phyloP scores from a whole-genome alignment of 305 asterid species.

The Withania somnifera region DNA sequence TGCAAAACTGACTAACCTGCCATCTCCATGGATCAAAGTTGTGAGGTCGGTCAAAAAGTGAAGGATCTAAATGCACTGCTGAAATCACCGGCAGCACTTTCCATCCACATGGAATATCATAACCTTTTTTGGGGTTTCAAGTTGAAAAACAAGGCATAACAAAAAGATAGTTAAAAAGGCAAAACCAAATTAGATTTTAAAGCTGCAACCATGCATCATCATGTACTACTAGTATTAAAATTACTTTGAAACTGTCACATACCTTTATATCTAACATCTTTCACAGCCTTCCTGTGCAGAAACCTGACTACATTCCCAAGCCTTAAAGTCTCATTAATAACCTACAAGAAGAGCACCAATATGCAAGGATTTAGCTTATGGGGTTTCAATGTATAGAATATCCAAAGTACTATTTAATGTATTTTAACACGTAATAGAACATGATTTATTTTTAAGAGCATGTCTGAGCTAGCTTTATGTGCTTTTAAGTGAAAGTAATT shows the following conservation, averaged over 20 bases:
- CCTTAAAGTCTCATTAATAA: constrained; percentile 68
- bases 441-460: neutral
- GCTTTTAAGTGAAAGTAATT: too few species aligned
- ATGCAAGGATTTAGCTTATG: neutral
- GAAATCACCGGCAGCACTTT: constrained; percentile 91
- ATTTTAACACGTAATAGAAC: neutral
- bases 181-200: neutral
- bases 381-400: neutral
- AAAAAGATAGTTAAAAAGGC: neutral
- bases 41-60: constrained; percentile 79
- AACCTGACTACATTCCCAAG: constrained; percentile 88
- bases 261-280: constrained; percentile 81
- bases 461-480: too few species aligned
- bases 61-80: constrained; percentile 90
- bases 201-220: neutral
- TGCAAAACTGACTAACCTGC: constrained; percentile 42
- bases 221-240: neutral
- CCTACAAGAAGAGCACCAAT: constrained; percentile 22
- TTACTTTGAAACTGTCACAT: neutral
- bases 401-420: neutral
- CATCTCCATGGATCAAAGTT: constrained; percentile 98
- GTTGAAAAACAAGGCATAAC: neutral
- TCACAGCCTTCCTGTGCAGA: constrained; percentile 78
- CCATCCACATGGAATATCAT: constrained; percentile 99
- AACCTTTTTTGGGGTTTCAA: constrained; percentile 34